Percentiles rank a stretch among this genome's conserved stretches.
These are phyloP conservation scores for Aspergillus proliferans DNA, from an alignment of 2,329 filamentous ascomycete species.

Conservation along the genomic window DNA sequence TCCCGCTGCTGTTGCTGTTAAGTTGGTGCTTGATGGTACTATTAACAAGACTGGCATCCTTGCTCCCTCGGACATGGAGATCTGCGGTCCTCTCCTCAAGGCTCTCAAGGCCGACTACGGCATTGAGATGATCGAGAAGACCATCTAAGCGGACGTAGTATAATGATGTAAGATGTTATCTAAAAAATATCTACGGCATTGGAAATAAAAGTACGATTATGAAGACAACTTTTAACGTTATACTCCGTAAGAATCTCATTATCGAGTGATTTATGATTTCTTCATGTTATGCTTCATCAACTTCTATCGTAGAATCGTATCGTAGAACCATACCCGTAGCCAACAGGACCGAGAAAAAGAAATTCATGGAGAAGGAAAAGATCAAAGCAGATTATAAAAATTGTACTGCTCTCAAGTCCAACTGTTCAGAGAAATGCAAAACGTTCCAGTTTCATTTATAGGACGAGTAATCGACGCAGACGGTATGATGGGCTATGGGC, in stretches of 20 bases:
- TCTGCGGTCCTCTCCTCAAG: constrained; percentile 68
- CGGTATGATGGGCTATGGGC: not conserved
- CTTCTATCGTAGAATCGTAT: constrained; percentile 20
- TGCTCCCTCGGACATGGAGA: constrained; percentile 66
- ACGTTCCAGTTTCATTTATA: not conserved
- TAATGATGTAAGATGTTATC: not conserved
- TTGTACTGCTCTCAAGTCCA: not conserved
- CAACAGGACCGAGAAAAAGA: not conserved
- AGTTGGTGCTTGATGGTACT: constrained; percentile 70
- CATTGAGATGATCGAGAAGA: constrained; percentile 67
- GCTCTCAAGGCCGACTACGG: constrained; percentile 72
- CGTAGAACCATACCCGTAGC: constrained; percentile 6
- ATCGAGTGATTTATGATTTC: too few relatives aligned
- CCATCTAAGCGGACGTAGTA: constrained; percentile 22
- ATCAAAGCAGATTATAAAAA: not conserved
- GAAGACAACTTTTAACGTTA: not conserved
- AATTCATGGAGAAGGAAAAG: not conserved
- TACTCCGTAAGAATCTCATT: not conserved
- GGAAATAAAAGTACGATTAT: not conserved
- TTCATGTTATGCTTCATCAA: too few relatives aligned
- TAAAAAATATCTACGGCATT: not conserved
- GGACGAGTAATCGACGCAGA: not conserved
- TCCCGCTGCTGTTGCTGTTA: constrained; percentile 67
- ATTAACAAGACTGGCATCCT: constrained; percentile 67
- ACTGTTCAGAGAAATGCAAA: not conserved